Conservation (phyloP, 345 rosid species). For the Adansonia digitata region DNA sequence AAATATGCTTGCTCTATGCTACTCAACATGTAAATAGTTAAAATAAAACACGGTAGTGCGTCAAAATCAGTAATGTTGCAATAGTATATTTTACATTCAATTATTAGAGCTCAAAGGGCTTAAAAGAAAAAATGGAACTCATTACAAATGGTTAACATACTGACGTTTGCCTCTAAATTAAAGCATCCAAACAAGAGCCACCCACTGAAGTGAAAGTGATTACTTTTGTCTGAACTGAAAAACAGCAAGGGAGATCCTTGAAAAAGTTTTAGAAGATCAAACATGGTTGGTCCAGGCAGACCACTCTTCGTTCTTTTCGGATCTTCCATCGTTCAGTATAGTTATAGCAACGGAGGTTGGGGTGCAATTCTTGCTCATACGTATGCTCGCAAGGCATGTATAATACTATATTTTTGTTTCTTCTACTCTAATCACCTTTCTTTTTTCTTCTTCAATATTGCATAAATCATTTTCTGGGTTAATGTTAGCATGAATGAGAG, state of each 20-base stretch:
- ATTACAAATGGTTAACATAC: too few species aligned
- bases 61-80: too few species aligned
- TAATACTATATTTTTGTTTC: background rate
- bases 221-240: background rate
- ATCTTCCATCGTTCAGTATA: constrained; percentile 79
- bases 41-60: too few species aligned
- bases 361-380: constrained; percentile 70
- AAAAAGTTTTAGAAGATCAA: background rate
- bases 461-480: background rate
- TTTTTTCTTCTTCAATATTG: background rate
- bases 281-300: constrained; percentile 78
- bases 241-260: too few species aligned
- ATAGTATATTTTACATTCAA: too few species aligned
- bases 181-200: too few species aligned
- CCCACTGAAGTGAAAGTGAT: too few species aligned
- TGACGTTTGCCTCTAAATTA: too few species aligned
- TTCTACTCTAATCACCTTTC: background rate
- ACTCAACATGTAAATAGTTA: too few species aligned
- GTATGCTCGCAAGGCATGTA: constrained; percentile 63
- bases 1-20: too few species aligned
- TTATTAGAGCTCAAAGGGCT: too few species aligned
- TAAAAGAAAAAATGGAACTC: too few species aligned
- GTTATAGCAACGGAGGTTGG: constrained; percentile 71
- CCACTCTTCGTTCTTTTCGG: constrained; percentile 93
- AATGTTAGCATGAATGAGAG: background rate